Evolutionary conservation across 345 rosid genomes (phyloP).

Genomic region (Linum trigynum): DNA sequence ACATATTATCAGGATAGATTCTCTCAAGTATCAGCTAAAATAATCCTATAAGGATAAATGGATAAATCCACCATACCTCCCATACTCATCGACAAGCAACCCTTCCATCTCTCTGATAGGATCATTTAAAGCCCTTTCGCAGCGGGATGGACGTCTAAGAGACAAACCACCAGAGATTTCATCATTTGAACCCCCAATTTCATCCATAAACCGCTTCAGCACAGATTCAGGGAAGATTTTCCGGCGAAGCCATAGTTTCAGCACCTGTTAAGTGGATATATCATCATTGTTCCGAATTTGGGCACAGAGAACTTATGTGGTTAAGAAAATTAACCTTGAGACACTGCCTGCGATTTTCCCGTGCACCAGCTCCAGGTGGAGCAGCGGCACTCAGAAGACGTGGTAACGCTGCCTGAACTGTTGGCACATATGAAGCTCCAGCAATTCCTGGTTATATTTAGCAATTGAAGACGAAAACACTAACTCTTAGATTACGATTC

Average conservation of each 20-base stretch:
- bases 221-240: conserved; percentile 76
- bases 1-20: not conserved
- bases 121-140: conserved; percentile 87
- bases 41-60: not conserved
- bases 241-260: conserved; percentile 83
- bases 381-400: conserved; percentile 94
- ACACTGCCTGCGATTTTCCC: conserved; percentile 95
- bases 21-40: not conserved
- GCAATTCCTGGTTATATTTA: conserved; percentile 48
- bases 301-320: conserved; percentile 4
- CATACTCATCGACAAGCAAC: conserved; percentile 97
- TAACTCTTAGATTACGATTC: not conserved
- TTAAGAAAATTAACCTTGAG: conserved; percentile 50
- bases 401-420: conserved; percentile 81
- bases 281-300: conserved; percentile 12
- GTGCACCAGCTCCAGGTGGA: conserved; percentile 74
- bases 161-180: conserved; percentile 54
- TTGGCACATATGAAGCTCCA: conserved; percentile 77
- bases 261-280: conserved; percentile 43
- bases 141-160: conserved; percentile 72
- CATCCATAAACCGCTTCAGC: conserved; percentile 68
- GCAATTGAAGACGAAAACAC: not conserved
- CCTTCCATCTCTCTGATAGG: conserved; percentile 98
- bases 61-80: conserved; percentile 50
- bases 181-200: conserved; percentile 69